Percentiles rank a stretch among this genome's conserved stretches.
phyloP scores from a whole-genome alignment of 768 basidiomycete species.

The Pleurotus eryngii region DNA sequence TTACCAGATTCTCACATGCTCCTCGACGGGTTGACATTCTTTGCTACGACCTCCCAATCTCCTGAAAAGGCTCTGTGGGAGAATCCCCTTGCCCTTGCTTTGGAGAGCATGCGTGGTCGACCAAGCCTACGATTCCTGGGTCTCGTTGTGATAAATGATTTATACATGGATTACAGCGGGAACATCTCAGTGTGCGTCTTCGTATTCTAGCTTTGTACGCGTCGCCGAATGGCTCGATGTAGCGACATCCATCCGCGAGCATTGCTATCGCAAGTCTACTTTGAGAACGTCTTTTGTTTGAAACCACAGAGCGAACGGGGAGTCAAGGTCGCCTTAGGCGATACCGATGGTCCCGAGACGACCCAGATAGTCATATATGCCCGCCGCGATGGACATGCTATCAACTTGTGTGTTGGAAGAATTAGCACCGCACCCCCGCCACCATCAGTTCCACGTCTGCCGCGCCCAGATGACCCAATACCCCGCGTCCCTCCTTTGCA shows the following conservation, averaged over 20 bases:
- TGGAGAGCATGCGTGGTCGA: conserved; percentile 80
- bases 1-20: conserved; percentile 69
- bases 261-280: conserved; percentile 58
- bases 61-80: conserved; percentile 38
- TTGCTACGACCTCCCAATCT: conserved; percentile 35
- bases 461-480: conserved; percentile 77
- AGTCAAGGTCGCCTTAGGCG: conserved; percentile 67
- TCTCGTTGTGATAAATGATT: conserved; percentile 44
- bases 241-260: conserved; percentile 74
- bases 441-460: conserved; percentile 25
- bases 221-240: not conserved
- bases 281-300: conserved; percentile 69
- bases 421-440: conserved; percentile 21
- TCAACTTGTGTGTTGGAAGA: conserved; percentile 7
- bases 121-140: conserved; percentile 61
- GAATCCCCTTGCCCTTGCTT: conserved; percentile 65
- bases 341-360: conserved; percentile 67
- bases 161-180: conserved; percentile 59
- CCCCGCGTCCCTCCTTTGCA: conserved; percentile 62
- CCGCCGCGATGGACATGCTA: conserved; percentile 12
- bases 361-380: conserved; percentile 61
- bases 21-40: conserved; percentile 73
- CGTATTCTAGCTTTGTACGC: no score
- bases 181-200: conserved; percentile 45
- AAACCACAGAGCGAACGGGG: conserved; percentile 36